A percentile compares a stretch with the other conserved stretches of the same genome.
phyloP scores from a whole-genome alignment of 208 protist genomes.

The Herpetomonas samuelpessoai region DNA sequence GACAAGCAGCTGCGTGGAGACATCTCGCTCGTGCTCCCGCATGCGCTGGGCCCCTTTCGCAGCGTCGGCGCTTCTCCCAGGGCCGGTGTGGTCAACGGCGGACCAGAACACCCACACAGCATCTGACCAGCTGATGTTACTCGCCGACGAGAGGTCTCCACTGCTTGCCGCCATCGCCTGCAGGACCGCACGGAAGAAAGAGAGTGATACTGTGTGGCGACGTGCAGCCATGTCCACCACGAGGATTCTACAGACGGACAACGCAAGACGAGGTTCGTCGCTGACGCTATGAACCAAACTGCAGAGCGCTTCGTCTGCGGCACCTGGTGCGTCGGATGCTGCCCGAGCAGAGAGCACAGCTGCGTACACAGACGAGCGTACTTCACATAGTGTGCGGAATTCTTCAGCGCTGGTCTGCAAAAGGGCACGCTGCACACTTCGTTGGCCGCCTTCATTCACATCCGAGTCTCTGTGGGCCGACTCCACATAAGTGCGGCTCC shows the following conservation, averaged over 20 bases:
- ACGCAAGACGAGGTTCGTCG: neutral
- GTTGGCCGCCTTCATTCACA: too few relatives aligned
- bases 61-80: neutral
- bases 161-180: neutral
- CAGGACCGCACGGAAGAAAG: conserved; percentile 26
- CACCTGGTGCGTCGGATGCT: neutral
- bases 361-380: neutral
- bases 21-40: conserved; percentile 36
- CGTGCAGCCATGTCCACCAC: neutral
- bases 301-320: neutral
- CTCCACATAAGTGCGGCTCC: too few relatives aligned
- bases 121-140: conserved; percentile 30
- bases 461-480: too few relatives aligned
- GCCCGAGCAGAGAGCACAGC: neutral
- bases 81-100: conserved; percentile 60
- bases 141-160: too few relatives aligned
- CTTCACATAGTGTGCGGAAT: neutral
- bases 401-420: neutral
- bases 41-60: neutral
- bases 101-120: conserved; percentile 66
- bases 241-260: neutral
- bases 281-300: neutral
- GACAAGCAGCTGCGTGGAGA: conserved; percentile 44
- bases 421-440: too few relatives aligned
- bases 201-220: neutral